Percentiles rank a stretch among this genome's conserved stretches.
phyloP scores from a whole-genome alignment of 352 stramenopile species.

The Peronospora tabacina region DNA sequence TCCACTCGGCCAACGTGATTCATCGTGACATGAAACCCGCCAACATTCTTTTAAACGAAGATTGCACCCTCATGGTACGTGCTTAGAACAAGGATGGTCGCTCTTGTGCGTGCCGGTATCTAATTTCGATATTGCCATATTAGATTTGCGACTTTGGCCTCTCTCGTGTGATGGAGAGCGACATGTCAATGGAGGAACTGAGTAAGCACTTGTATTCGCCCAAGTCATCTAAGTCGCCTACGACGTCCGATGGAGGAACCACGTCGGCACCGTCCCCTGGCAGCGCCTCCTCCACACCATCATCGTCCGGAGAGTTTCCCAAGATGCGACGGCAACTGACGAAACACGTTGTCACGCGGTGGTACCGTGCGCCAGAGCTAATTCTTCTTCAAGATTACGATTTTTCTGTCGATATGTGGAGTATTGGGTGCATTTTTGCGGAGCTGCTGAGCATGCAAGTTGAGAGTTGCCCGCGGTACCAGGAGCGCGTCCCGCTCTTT shows the following conservation, averaged over 20 bases:
- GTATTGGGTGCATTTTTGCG: slow-evolving; percentile 92
- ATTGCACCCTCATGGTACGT: slow-evolving; percentile 74
- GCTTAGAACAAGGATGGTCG: background rate
- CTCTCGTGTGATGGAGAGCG: slow-evolving; percentile 71
- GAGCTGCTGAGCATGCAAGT: slow-evolving; percentile 86
- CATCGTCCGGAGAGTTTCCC: slow-evolving; percentile 45
- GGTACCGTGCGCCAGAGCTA: slow-evolving; percentile 94
- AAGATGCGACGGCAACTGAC: slow-evolving; percentile 90
- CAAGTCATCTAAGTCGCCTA: slow-evolving; percentile 72
- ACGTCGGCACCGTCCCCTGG: slow-evolving; percentile 55
- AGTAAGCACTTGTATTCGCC: slow-evolving; percentile 73
- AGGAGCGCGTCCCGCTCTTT: slow-evolving; percentile 80
- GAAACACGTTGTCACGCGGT: slow-evolving; percentile 97
- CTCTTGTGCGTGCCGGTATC: background rate
- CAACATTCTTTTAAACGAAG: slow-evolving; percentile 86
- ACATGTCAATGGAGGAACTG: slow-evolving; percentile 69
- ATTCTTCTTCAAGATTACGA: slow-evolving; percentile 94
- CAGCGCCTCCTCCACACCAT: slow-evolving; percentile 61
- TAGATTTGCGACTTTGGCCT: slow-evolving; percentile 83
- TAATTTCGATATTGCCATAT: slow-evolving; percentile 1
- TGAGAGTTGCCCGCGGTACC: slow-evolving; percentile 77
- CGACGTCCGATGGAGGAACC: slow-evolving; percentile 51
- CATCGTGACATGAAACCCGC: slow-evolving; percentile 86
- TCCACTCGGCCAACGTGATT: slow-evolving; percentile 90
- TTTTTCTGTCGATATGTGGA: slow-evolving; percentile 98